These are phyloP conservation scores for Hura crepitans DNA, from an alignment of 441 rosid species.

Conservation along the genomic window DNA sequence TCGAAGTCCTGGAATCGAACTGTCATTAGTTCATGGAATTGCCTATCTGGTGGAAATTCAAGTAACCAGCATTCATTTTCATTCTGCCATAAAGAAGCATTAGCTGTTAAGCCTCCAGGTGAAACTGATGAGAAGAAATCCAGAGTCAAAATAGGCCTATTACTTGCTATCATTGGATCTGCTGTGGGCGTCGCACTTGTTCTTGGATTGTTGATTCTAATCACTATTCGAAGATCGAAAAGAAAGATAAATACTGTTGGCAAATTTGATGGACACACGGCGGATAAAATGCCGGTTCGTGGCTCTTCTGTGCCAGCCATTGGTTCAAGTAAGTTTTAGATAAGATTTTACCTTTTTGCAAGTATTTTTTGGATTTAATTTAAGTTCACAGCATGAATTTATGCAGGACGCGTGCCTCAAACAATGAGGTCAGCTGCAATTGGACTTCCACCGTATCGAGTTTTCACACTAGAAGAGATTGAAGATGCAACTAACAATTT, in stretches of 20 bases:
- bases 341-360: not conserved
- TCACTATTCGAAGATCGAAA: slow-evolving; percentile 43
- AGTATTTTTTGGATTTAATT: not conserved
- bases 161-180: slow-evolving; percentile 59
- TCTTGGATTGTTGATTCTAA: slow-evolving; percentile 39
- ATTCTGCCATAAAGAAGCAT: slow-evolving; percentile 70
- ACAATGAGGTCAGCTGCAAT: slow-evolving; percentile 76
- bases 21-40: slow-evolving; percentile 68
- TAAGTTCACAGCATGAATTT: not conserved
- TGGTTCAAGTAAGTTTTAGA: slow-evolving; percentile 59
- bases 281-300: slow-evolving; percentile 49
- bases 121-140: slow-evolving; percentile 31
- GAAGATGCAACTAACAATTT: slow-evolving; percentile 86
- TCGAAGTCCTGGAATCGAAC: slow-evolving; percentile 42
- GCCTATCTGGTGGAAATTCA: slow-evolving; percentile 47
- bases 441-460: slow-evolving; percentile 66
- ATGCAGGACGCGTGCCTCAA: slow-evolving; percentile 68
- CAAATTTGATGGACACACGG: slow-evolving; percentile 36
- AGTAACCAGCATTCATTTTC: slow-evolving; percentile 63
- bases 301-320: slow-evolving; percentile 46
- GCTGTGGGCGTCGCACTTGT: slow-evolving; percentile 39
- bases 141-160: slow-evolving; percentile 40
- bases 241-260: slow-evolving; percentile 25
- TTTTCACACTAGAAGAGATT: slow-evolving; percentile 68
- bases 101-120: slow-evolving; percentile 58